Base-by-base conservation (phyloP, 2,329 filamentous ascomycete genomes). In the Aspergillus uvarum region DNA sequence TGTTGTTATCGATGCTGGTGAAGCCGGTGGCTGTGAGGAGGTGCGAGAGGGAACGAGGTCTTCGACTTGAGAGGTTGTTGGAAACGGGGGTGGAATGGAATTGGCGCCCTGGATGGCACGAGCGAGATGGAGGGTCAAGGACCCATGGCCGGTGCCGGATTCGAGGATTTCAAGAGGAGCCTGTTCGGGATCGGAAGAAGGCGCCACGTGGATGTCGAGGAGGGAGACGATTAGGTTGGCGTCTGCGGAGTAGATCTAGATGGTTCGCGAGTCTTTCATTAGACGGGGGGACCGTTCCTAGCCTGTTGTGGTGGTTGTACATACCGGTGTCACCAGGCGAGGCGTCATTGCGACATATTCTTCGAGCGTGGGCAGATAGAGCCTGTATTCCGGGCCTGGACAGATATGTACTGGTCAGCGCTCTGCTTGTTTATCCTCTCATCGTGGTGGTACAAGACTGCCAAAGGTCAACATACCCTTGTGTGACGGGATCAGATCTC, bases 61-160 rank as follows among this genome's bases (percentile, higher is more conserved):
- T 7, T n/a, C 65, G n/a, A 72, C 68, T 59, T 75, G 75, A 4
- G 70, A 73, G 52, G 58, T 64, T 4, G 42, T 62, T 31, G 80
- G 79, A 16, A 82, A 72, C 14, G 73, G 68, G 0, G 82, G 81
- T 5, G 83, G 76, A 3, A 80, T 75, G 2, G 84, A 77, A 68
- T 93, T 93, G 19, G 86, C 89, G 49, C 85, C 90, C 70, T 93
- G 89, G 50, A 95, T 85, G 2, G 90, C 89, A 55, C 89, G 84
- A 31, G 90, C 87, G 22, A 95, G 81, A 69, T 93, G 85, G 4
- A 95, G 76, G 0, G 90, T 94, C 59, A 95, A 76, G 35, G 88
- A 87, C 59, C 91, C 91, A 80, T 93, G 90, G n/a, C 91, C 91
- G 3, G 91, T 95, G 16, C 91, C 91, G 51, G 90, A 90, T 75